Percentiles rank a stretch among this genome's conserved stretches.
These are phyloP conservation scores for Hypseocharis bilobata DNA, from an alignment of 441 rosid species.

Conservation along the genomic window DNA sequence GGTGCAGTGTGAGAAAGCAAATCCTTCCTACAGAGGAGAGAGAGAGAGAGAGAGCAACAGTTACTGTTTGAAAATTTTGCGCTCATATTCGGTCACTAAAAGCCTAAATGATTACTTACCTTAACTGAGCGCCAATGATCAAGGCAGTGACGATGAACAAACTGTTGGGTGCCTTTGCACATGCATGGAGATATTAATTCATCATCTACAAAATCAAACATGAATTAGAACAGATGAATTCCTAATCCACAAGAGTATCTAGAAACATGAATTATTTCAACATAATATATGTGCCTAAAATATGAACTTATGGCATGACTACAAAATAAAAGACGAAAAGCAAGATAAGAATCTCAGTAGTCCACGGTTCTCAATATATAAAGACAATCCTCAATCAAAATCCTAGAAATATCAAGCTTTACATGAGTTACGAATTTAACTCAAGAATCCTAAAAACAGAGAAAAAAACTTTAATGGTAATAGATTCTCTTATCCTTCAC, in stretches of 20 bases:
- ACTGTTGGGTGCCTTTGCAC: constrained; percentile 98
- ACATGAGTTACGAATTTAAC: not conserved
- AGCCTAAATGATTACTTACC: constrained; percentile 24
- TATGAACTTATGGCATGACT: not conserved
- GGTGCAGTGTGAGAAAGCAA: constrained; percentile 83
- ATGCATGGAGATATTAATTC: constrained; percentile 92
- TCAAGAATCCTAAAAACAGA: not conserved
- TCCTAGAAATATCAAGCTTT: not conserved
- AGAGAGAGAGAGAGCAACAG: not conserved
- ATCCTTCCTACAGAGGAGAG: constrained; percentile 54
- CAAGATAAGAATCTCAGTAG: not conserved
- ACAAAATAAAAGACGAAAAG: not conserved
- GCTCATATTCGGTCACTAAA: not conserved
- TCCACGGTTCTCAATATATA: not conserved
- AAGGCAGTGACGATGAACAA: constrained; percentile 86
- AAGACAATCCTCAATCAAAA: not conserved
- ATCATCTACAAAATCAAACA: constrained; percentile 40
- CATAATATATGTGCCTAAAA: not conserved
- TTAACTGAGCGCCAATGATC: constrained; percentile 97
- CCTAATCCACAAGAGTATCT: not conserved
- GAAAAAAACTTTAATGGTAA: too few relatives aligned
- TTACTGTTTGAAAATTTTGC: not conserved
- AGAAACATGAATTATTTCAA: not conserved
- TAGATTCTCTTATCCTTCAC: not conserved
- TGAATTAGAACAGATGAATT: constrained; percentile 1